phyloP scores from a whole-genome alignment of 1,284 basidiomycete genomes.

The Cryptococcus depauperatus region DNA sequence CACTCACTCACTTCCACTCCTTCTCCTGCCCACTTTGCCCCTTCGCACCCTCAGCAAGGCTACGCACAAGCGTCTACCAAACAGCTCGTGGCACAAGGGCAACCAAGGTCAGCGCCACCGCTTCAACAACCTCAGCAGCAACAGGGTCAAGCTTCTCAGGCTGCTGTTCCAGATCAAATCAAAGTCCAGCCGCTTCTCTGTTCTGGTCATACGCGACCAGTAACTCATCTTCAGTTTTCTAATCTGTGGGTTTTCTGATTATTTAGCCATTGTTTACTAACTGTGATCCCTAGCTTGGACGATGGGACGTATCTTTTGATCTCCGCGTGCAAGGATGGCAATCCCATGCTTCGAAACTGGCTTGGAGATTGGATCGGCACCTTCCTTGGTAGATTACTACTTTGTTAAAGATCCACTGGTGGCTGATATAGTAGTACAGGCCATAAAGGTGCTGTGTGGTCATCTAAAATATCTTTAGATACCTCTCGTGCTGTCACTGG shows the following conservation, averaged over 20 bases:
- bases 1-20: conserved; percentile 6
- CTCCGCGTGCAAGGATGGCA: conserved; percentile 93
- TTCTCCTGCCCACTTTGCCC: background rate
- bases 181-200: conserved; percentile 49
- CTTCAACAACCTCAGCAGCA: too few species aligned
- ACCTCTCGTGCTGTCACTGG: conserved; percentile 81
- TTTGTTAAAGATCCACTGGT: background rate
- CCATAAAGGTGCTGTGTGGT: conserved; percentile 99
- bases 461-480: conserved; percentile 83
- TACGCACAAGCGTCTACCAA: too few species aligned
- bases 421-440: conserved; percentile 43
- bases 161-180: conserved; percentile 3
- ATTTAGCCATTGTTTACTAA: too few species aligned
- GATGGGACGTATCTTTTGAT: conserved; percentile 80
- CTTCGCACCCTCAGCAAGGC: background rate
- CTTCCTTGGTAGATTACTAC: conserved; percentile 59
- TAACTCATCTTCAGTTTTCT: conserved; percentile 90
- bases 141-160: too few species aligned
- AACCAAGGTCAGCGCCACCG: too few species aligned
- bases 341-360: conserved; percentile 92
- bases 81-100: too few species aligned
- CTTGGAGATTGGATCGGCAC: conserved; percentile 99
- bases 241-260: conserved; percentile 35
- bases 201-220: conserved; percentile 59
- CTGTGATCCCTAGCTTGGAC: too few species aligned